Base-by-base conservation (phyloP, 2,329 filamentous ascomycete species). In the Fusarium stilboides region DNA sequence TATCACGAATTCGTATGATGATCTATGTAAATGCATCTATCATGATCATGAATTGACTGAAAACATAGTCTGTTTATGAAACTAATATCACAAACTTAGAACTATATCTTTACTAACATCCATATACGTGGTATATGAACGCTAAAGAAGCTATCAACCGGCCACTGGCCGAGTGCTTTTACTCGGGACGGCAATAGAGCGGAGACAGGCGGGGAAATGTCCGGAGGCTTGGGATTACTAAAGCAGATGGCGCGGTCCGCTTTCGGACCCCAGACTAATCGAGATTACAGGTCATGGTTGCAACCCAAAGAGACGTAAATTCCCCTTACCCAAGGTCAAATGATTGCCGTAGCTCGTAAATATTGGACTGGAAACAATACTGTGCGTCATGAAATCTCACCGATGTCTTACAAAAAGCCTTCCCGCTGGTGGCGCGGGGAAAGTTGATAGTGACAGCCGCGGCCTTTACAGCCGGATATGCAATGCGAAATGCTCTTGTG, bases 141-240 rank as follows among this genome's bases (percentile, higher is more conserved):
- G 34, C 34, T 36, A 36, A 17, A 15, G 17, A 17, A 39, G 22
- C 28, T 53, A 57, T 20, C 10, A 26, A 58, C 36, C 62, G 28
- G 33, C 42, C n/a, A 5, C 22, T 28, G 13, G 33, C 51, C 54
- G 65, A 62, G 46, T 26, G 33, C 12, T 45, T 34, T 45, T 58
- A 33, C 61, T 52, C 57, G 47, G 66, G 34, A 39, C 65, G 66
- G 66, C 50, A 47, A 69, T 67, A 52, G 40, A 42, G 66, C 60
- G 62, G 66, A 51, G 37, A 49, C 51, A 42, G 31, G 52, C 36
- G 52, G 62, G 45, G 52, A 45, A 54, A 19, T 26, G 39, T 19
- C 54, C 37, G 52, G 55, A 51, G 51, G 52, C 61, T 62, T 57
- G 36, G 46, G 39, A 51, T 43, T 36, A 62, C 37, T 50, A 24